phyloP scores from a whole-genome alignment of 495 filamentous ascomycete species.

The Aspergillus homomorphus region DNA sequence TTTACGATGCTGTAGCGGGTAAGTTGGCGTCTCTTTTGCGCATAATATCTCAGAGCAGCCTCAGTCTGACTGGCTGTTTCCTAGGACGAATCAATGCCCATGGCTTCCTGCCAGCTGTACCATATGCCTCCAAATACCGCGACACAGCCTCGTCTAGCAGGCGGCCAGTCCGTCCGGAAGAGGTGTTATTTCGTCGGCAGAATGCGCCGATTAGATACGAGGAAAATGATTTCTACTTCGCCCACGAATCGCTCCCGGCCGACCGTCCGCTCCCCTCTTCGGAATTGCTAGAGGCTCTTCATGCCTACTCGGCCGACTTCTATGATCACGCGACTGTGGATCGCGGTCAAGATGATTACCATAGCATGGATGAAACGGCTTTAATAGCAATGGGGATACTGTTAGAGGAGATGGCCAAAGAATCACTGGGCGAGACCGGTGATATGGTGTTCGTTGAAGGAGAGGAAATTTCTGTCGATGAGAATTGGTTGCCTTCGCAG shows the following conservation, averaged over 20 bases:
- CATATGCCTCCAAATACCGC: constrained; percentile 40
- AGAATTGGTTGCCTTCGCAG: constrained; percentile 15
- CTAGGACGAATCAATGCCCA: constrained; percentile 50
- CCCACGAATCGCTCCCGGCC: constrained; percentile 51
- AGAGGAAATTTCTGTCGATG: constrained; percentile 33
- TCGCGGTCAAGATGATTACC: constrained; percentile 46
- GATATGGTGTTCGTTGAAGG: constrained; percentile 74
- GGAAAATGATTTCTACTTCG: constrained; percentile 71
- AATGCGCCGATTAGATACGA: constrained; percentile 61
- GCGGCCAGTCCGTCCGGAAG: constrained; percentile 62
- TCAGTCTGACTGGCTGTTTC: constrained; percentile 5
- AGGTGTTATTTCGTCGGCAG: constrained; percentile 65
- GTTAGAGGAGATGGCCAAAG: constrained; percentile 69
- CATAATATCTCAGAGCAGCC: background rate
- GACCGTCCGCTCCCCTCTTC: constrained; percentile 61
- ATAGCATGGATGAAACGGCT: constrained; percentile 81
- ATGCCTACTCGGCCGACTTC: constrained; percentile 70
- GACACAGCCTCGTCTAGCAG: constrained; percentile 53
- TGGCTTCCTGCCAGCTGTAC: constrained; percentile 38
- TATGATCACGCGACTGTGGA: constrained; percentile 50
- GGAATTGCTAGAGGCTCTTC: constrained; percentile 72
- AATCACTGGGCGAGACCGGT: constrained; percentile 64
- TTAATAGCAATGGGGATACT: constrained; percentile 77
- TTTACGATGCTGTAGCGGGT: constrained; percentile 85
- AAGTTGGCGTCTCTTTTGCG: constrained; percentile 13